Evolutionary conservation across 2,329 filamentous ascomycete genomes (phyloP).

Genomic region (Ophiostoma novo-ulmi): DNA sequence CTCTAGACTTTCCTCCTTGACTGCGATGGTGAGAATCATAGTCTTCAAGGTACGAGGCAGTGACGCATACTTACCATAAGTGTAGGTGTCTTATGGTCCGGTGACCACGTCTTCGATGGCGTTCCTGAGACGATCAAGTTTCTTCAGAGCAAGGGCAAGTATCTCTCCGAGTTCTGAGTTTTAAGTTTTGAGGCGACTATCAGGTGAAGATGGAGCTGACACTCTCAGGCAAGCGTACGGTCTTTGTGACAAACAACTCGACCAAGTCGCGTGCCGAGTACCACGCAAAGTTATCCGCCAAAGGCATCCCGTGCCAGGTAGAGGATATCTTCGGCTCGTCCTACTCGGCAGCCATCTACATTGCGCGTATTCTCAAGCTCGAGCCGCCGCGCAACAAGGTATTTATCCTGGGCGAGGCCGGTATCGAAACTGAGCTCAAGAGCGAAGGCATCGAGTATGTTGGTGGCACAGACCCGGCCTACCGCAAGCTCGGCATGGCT

Average conservation of each 20-base stretch:
- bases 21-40: conserved; percentile 71
- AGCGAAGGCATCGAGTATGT: conserved; percentile 74
- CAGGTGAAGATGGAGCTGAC: background rate
- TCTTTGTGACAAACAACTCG: conserved; percentile 99
- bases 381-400: conserved; percentile 81
- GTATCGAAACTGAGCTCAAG: conserved; percentile 82
- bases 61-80: conserved; percentile 25
- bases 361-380: conserved; percentile 81
- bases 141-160: conserved; percentile 71
- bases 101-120: conserved; percentile 80
- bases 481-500: conserved; percentile 66
- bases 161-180: conserved; percentile 22
- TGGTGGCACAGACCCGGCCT: conserved; percentile 77
- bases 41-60: background rate
- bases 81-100: conserved; percentile 91
- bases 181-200: no score
- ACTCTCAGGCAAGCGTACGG: conserved; percentile 70
- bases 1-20: conserved; percentile 87
- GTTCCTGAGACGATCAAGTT: conserved; percentile 80
- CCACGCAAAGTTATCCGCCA: conserved; percentile 76
- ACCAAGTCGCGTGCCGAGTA: conserved; percentile 94
- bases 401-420: conserved; percentile 84
- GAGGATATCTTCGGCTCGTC: conserved; percentile 96
- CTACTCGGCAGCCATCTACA: conserved; percentile 94
- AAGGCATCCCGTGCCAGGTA: conserved; percentile 72